Evolutionary conservation across 257 asterid species (phyloP), one percentile per base, ranked within the genome.

Genomic region (Solanum verrucosum): DNA sequence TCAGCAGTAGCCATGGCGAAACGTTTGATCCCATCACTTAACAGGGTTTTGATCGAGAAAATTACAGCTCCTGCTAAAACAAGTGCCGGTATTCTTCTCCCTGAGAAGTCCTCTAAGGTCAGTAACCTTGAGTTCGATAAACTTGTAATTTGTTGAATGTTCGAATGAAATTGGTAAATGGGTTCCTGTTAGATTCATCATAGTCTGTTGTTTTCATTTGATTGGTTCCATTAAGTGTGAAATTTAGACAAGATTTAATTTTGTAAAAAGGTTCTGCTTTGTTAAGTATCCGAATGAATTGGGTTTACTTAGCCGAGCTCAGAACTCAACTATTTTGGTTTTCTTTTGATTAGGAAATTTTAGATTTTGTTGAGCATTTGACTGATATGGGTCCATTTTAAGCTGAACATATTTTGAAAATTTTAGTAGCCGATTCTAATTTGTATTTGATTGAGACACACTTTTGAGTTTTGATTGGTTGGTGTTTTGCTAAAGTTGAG

Each of bases 41-140:
- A 96, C 94, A 91, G 99, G 84, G 95, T 96, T 56, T 95, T 96
- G 7, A 91, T 96, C n/a, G 98, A 96, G 93, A 96, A 96, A 86
- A 88, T 94, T 59, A 83, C 90, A n/a, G 93, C 95, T 31, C 98
- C 98, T 35, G 90, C 99, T 85, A 95, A 95, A 91, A 95, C 99
- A 87, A 82, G 93, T 16, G 93, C 95, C 23, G 99, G 99, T 25
- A 95, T 96, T 85, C 98, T 96, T 87, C 98, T 96, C 63, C 99
- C 99, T 2, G 99, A 96, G 81, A 94, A 91, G 52, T 91, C 98
- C 13, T 83, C 95, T 87, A 94, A 95, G 98, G 99, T 96, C 70
- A 42, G 82, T 27, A 4, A n/a, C 25, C 33, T 67, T 1, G 14
- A 33, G 79, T 71, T 31, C 20, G 40, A 31, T 11, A 74, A 18